Conservation (phyloP, 371 early-diverging fungal species). For the Lichtheimia ornata region DNA sequence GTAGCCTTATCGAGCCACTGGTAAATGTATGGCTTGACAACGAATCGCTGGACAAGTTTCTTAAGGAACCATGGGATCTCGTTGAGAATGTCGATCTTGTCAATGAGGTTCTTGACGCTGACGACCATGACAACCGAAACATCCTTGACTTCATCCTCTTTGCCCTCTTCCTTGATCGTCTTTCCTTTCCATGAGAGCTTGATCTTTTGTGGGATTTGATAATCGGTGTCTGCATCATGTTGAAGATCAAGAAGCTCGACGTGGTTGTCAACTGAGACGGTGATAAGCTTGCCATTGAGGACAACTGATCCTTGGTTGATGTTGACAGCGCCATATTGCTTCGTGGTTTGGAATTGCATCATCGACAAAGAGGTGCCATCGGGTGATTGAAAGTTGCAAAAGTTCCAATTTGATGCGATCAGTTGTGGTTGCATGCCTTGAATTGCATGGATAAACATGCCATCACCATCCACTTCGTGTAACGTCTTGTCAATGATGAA, state of each 20-base stretch:
- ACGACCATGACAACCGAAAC: slow-evolving; percentile 66
- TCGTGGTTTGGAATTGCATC: slow-evolving; percentile 83
- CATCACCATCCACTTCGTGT: slow-evolving; percentile 69
- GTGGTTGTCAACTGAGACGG: slow-evolving; percentile 75
- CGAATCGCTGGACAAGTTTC: slow-evolving; percentile 87
- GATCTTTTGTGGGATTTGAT: slow-evolving; percentile 75
- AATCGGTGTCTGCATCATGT: slow-evolving; percentile 75
- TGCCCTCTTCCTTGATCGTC: slow-evolving; percentile 55
- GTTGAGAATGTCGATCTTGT: slow-evolving; percentile 84
- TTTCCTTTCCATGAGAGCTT: slow-evolving; percentile 76
- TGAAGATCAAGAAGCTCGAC: slow-evolving; percentile 52
- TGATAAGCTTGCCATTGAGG: slow-evolving; percentile 63
- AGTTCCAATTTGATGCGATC: slow-evolving; percentile 86
- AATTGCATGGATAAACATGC: slow-evolving; percentile 83
- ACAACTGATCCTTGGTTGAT: slow-evolving; percentile 80
- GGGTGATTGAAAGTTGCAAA: slow-evolving; percentile 64
- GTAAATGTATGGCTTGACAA: slow-evolving; percentile 93
- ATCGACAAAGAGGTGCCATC: slow-evolving; percentile 67
- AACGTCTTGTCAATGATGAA: slow-evolving; percentile 69
- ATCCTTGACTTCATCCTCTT: slow-evolving; percentile 55
- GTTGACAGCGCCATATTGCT: slow-evolving; percentile 67
- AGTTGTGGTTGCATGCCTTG: slow-evolving; percentile 86
- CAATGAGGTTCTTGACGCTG: slow-evolving; percentile 60
- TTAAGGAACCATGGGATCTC: slow-evolving; percentile 89
- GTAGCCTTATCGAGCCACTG: slow-evolving; percentile 79